Percentiles rank a stretch among this genome's conserved stretches.
phyloP scores from a whole-genome alignment of 2,329 filamentous ascomycete species.

The Westerdykella ornata region DNA sequence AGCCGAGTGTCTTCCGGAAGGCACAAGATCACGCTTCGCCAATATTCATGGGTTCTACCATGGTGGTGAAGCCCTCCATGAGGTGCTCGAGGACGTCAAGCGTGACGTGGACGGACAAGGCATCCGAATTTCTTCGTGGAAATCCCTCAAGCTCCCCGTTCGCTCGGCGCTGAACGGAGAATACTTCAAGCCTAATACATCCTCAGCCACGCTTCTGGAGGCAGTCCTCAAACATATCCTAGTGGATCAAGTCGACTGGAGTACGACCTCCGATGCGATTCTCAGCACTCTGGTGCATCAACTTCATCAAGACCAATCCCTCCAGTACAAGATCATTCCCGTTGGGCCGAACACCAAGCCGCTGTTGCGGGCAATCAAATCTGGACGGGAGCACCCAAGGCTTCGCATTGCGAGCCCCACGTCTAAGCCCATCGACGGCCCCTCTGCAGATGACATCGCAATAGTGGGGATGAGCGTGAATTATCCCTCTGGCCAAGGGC shows the following conservation, averaged over 20 bases:
- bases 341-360: no score
- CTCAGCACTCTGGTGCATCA: no score
- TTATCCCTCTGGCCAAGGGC: neutral
- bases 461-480: neutral
- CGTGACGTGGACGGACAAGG: neutral
- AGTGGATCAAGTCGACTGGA: conserved; percentile 1
- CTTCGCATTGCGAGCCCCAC: no score
- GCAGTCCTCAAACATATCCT: neutral
- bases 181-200: no score
- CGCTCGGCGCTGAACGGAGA: neutral
- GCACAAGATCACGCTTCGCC: neutral
- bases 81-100: neutral
- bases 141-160: neutral
- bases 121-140: neutral
- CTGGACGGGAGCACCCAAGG: no score
- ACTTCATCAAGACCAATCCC: no score
- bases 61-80: conserved; percentile 3
- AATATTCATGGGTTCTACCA: conserved; percentile 5
- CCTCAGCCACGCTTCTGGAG: no score
- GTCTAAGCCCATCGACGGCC: neutral
- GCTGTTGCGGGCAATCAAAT: no score
- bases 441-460: neutral
- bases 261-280: neutral
- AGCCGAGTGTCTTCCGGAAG: neutral
- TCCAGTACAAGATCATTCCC: no score